A percentile compares a stretch with the other conserved stretches of the same genome.
Evolutionary conservation across 2,329 filamentous ascomycete species (phyloP).

Genomic region (Stagonosporopsis tanaceti): DNA sequence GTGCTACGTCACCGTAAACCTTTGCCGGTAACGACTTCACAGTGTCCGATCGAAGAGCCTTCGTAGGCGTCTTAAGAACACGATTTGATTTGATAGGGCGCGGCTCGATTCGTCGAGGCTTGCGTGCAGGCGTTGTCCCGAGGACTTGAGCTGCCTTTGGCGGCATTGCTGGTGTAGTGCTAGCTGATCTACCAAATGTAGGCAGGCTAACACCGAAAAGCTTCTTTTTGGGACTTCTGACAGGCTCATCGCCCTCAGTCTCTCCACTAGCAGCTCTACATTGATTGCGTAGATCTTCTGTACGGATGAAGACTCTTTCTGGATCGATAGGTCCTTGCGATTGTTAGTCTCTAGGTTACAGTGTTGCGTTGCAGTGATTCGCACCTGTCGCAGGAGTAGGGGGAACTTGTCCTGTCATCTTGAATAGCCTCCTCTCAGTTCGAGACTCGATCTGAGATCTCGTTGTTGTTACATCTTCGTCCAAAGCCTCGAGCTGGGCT

Average conservation of each 20-base stretch:
- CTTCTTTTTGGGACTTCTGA: slow-evolving; percentile 53
- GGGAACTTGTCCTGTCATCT: slow-evolving; percentile 43
- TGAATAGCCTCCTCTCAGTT: slow-evolving; percentile 46
- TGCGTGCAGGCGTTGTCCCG: slow-evolving; percentile 34
- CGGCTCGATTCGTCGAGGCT: slow-evolving; percentile 20
- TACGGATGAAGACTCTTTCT: slow-evolving; percentile 27
- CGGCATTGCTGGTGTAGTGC: slow-evolving; percentile 28
- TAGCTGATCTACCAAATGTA: slow-evolving; percentile 28
- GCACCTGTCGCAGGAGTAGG: slow-evolving; percentile 33
- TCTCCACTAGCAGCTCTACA: slow-evolving; percentile 28
- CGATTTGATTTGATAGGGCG: slow-evolving; percentile 28
- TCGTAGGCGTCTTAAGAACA: slow-evolving; percentile 22
- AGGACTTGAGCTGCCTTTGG: slow-evolving; percentile 46
- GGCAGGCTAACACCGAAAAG: slow-evolving; percentile 48
- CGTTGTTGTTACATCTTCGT: slow-evolving; percentile 44
- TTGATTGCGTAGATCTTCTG: slow-evolving; percentile 31
- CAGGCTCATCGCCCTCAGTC: slow-evolving; percentile 18
- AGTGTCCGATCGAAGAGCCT: slow-evolving; percentile 33
- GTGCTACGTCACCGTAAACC: slow-evolving; percentile 21
- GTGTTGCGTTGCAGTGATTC: neutral
- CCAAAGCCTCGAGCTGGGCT: slow-evolving; percentile 28
- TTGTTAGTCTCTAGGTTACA: neutral
- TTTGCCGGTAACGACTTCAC: slow-evolving; percentile 37
- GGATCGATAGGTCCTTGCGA: slow-evolving; percentile 10
- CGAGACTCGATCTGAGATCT: slow-evolving; percentile 53